Evolutionary conservation across 2,329 filamentous ascomycete genomes (phyloP), one percentile per base, ranked within the genome.

Genomic region (Thelonectria blattea): DNA sequence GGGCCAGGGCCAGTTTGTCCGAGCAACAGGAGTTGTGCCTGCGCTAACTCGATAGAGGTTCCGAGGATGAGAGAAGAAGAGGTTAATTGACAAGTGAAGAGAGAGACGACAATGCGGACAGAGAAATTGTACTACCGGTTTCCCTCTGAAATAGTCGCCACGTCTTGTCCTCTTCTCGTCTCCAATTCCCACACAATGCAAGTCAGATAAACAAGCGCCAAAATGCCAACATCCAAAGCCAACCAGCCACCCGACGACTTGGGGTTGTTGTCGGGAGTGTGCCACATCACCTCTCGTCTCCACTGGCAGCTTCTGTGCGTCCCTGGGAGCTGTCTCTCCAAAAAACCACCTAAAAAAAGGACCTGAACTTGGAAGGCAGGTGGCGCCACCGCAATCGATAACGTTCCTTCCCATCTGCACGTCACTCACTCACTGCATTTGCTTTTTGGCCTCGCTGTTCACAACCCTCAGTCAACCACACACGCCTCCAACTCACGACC

Each of bases 21-120:
- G 58, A 64, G 71, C 71, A 72, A 72, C 71, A 37, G 62, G 63
- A 63, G 45, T 57, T 58, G 41, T 61, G 63, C 61, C 50, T 65
- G 20, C 14, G 27, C 27, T 30, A 30, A 24, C 22, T 24, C 6
- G 27, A 15, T 15, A n/a, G n/a, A 4, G 18, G 20, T 14, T 11
- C n/a, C 37, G 11, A 5, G 5, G 37, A 15, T 14, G 5, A 41
- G 37, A 20, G 18, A 24, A 48, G 34, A 37, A 37, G 11, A 37
- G 34, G 34, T 12, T n/a, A n/a, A n/a, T n/a, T n/a, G n/a, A n/a
- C n/a, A 37, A 37, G 34, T 11, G 3, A 34, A 34, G 32, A 34
- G n/a, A 34, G 32, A 34, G 32, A 34, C 9, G 14, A 34, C 14
- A 11, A 37, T 37, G 15, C 34, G 15, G 15, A 15, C 34, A 37